These are phyloP conservation scores for Silene latifolia DNA, from an alignment of 148 eudicot species.

Conservation along the genomic window DNA sequence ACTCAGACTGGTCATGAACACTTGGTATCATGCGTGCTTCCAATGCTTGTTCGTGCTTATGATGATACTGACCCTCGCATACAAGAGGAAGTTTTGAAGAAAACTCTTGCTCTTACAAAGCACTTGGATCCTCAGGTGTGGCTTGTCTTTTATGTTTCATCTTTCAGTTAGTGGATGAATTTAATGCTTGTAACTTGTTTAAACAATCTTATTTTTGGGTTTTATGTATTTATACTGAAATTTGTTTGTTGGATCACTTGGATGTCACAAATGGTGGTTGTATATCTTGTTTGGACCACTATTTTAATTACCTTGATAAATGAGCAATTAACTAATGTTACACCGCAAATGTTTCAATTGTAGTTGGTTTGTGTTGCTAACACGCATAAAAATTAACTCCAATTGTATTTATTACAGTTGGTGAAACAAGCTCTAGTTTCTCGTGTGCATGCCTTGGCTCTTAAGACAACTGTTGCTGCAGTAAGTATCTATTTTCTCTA, in stretches of 20 bases:
- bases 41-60: slow-evolving; percentile 87
- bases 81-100: slow-evolving; percentile 92
- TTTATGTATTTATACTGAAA: too few relatives aligned
- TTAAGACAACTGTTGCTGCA: slow-evolving; percentile 92
- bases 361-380: background rate
- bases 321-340: too few relatives aligned
- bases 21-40: slow-evolving; percentile 76
- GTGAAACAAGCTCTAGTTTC: slow-evolving; percentile 76
- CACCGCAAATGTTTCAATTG: too few relatives aligned
- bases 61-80: slow-evolving; percentile 89
- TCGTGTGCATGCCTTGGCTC: slow-evolving; percentile 89
- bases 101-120: slow-evolving; percentile 64
- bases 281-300: too few relatives aligned
- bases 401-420: slow-evolving; percentile 39
- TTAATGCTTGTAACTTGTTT: background rate
- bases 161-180: slow-evolving; percentile 1
- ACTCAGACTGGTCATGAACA: slow-evolving; percentile 69
- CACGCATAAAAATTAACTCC: slow-evolving; percentile 1
- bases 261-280: too few relatives aligned
- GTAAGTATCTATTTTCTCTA: slow-evolving; percentile 42
- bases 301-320: too few relatives aligned
- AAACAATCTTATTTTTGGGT: too few relatives aligned
- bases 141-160: slow-evolving; percentile 9
- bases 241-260: too few relatives aligned
- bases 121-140: slow-evolving; percentile 82